phyloP scores from a whole-genome alignment of 2,329 filamentous ascomycete species.

The Hypoxylon sp. region DNA sequence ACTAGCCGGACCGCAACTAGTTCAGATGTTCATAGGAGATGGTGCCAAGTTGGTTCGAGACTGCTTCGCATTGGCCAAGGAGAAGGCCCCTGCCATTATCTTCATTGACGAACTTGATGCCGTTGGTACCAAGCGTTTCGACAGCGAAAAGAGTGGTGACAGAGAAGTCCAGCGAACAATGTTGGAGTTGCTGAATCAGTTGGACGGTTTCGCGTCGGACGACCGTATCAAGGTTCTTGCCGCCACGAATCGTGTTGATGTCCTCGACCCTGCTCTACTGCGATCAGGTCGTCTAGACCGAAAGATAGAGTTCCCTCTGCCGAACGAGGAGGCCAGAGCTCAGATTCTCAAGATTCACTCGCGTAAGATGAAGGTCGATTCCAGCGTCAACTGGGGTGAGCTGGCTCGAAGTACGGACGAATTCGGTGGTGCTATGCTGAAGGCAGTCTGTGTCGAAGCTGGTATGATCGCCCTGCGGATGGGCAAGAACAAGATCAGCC shows the following conservation, averaged over 20 bases:
- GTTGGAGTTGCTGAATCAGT: slow-evolving; percentile 98
- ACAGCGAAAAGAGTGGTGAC: slow-evolving; percentile 97
- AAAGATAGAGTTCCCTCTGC: slow-evolving; percentile 98
- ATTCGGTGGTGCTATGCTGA: slow-evolving; percentile 97
- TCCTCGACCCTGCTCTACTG: slow-evolving; percentile 90
- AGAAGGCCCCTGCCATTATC: slow-evolving; percentile 98
- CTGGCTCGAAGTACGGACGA: slow-evolving; percentile 97
- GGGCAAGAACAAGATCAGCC: slow-evolving; percentile 95
- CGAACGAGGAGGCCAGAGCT: slow-evolving; percentile 96
- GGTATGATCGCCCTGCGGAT: slow-evolving; percentile 98
- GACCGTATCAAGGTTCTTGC: slow-evolving; percentile 97
- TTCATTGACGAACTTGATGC: slow-evolving; percentile 99
- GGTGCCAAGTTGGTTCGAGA: slow-evolving; percentile 97
- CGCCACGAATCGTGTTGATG: slow-evolving; percentile 94
- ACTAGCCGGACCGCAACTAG: slow-evolving; percentile 95
- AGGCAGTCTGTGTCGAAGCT: slow-evolving; percentile 98
- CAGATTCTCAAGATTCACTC: slow-evolving; percentile 98
- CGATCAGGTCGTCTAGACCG: slow-evolving; percentile 93
- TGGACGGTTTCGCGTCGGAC: slow-evolving; percentile 97
- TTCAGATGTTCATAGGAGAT: slow-evolving; percentile 99
- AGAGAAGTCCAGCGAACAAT: slow-evolving; percentile 98
- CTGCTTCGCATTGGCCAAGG: slow-evolving; percentile 96
- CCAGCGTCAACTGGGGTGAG: slow-evolving; percentile 95
- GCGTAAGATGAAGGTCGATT: slow-evolving; percentile 97
- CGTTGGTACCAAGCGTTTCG: slow-evolving; percentile 98